Evolutionary conservation across 108 stramenopile genomes (phyloP), one percentile per base, ranked within the genome.

Genomic region (Cylindrotheca fusiformis): DNA sequence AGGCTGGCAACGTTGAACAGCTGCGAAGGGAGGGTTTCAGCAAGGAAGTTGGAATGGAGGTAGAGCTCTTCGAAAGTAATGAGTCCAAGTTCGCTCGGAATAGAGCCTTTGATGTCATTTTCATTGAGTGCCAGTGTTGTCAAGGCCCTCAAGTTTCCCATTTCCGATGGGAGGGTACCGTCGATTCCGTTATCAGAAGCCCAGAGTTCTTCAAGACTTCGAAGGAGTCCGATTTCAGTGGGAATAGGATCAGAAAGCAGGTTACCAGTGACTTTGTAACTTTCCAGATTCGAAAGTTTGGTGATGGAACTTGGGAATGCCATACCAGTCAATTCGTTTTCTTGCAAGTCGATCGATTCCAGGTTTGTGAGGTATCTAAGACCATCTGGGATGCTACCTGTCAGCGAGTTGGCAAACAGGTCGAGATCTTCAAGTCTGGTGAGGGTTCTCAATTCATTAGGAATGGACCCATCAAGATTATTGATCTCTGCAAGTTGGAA

Each of bases 1-100:
- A 72, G 49, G 58, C 65, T 60, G 4, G 67, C 65, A 22, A 73
- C 52, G 46, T 65, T 66, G 47, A 67, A 91, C 51, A 92, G 65
- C 55, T 75, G 74, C 52, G 67, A 68, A 22, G 79, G 66, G 17
- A 76, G 71, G 2, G 67, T 25, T 10, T 79, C 81, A 1, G 78
- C 52, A 17, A 87, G 71, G 14, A 45, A 61, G 63, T 87, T 87
- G 19, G 44, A 60, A 41, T 63, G 47, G 57, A 72, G 21, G 28
- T 45, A 52, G 22, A 72, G 53, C 2, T 55, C 71, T 23, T 65
- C 58, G 32, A 72, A 30, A 27, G 63, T 63, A 30, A 72, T 72
- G 4, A 72, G 41, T 0, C 65, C 72, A 14, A 73, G 59, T 47
- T 73, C 72, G 27, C 28, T 66, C n/a, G 72, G 72, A 30, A 73